Evolutionary conservation across 208 protist species (phyloP).

Genomic region (Tritrichomonas foetus): DNA sequence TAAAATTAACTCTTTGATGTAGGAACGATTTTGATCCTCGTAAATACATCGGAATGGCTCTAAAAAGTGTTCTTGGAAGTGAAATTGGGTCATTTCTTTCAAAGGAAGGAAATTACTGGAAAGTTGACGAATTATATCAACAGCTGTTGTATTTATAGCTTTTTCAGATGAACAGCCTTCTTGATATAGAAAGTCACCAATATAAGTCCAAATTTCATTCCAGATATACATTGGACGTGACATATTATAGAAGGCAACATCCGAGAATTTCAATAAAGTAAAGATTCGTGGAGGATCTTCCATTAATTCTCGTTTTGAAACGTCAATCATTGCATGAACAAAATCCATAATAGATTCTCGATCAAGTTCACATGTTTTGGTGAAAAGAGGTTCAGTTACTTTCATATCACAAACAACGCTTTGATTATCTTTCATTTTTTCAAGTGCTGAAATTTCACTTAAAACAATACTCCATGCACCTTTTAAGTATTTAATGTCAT

Average conservation of each 20-base stretch:
- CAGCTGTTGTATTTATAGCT: background rate
- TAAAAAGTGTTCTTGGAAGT: background rate
- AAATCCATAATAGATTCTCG: conserved; percentile 32
- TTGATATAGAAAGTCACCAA: background rate
- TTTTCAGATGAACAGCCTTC: background rate
- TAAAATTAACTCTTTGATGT: background rate
- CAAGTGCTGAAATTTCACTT: background rate
- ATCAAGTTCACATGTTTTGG: background rate
- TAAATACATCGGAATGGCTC: background rate
- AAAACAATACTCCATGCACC: conserved; percentile 1
- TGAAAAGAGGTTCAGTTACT: background rate
- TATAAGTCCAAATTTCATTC: conserved; percentile 17
- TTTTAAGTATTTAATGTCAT: background rate
- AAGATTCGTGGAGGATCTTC: background rate
- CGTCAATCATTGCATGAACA: background rate
- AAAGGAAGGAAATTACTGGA: background rate
- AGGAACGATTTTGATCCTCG: background rate
- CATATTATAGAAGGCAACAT: conserved; percentile 21
- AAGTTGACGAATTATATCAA: conserved; percentile 12
- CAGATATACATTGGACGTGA: background rate
- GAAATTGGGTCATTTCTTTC: background rate
- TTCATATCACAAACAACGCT: background rate
- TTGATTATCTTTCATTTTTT: background rate
- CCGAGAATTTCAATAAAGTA: background rate
- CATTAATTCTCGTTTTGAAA: background rate